A percentile compares a stretch with the other conserved stretches of the same genome.
These are phyloP conservation scores for Akebia trifoliata DNA, from an alignment of 164 flowering plant species.

Conservation along the genomic window DNA sequence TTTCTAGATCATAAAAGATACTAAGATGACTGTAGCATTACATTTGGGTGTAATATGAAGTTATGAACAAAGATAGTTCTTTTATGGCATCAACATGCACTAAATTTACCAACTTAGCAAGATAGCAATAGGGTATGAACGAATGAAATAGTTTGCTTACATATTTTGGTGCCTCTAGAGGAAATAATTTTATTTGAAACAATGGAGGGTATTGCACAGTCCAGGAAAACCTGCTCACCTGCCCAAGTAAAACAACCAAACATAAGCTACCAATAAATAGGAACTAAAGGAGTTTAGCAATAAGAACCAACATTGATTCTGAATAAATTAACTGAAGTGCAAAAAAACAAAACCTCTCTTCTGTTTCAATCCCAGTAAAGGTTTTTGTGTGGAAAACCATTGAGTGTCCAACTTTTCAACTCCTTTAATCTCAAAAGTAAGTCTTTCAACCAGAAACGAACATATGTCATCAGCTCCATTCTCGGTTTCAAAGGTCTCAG, in stretches of 20 bases:
- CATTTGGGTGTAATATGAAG: too few species aligned
- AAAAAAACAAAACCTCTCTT: slow-evolving; percentile 50
- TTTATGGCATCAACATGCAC: neutral
- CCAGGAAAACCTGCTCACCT: slow-evolving; percentile 84
- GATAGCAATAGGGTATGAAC: neutral
- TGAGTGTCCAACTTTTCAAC: slow-evolving; percentile 84
- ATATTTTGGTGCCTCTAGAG: slow-evolving; percentile 58
- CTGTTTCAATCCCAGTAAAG: slow-evolving; percentile 54
- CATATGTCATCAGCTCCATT: slow-evolving; percentile 9
- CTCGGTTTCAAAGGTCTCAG: slow-evolving; percentile 10
- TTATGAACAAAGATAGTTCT: too few species aligned
- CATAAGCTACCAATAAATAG: too few species aligned
- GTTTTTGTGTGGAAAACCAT: slow-evolving; percentile 75
- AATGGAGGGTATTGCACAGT: slow-evolving; percentile 52
- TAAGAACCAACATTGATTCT: neutral
- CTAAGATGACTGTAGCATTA: too few species aligned
- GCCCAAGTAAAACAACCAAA: slow-evolving; percentile 10
- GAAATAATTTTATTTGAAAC: slow-evolving; percentile 68
- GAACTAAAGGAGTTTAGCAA: neutral
- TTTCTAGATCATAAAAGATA: too few species aligned
- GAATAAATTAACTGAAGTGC: neutral
- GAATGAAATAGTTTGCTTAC: slow-evolving; percentile 35
- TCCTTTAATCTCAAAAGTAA: slow-evolving; percentile 75
- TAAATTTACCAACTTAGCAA: neutral
- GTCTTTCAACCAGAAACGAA: slow-evolving; percentile 58